Evolutionary conservation across 1,284 basidiomycete species (phyloP).

Genomic region (Singerocomus rubriflavus): DNA sequence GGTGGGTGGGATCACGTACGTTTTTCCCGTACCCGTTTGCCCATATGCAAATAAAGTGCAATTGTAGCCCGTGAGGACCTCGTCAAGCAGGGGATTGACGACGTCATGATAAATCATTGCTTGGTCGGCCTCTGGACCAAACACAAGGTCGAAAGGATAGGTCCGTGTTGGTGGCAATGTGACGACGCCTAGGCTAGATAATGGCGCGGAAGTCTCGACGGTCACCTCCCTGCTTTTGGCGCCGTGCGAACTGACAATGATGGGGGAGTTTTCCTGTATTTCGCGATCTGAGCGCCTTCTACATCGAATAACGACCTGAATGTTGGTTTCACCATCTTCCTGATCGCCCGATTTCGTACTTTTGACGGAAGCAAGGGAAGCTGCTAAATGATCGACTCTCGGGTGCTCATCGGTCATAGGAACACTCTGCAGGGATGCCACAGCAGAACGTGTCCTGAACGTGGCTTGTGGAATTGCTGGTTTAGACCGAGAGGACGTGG

Average conservation of each 20-base stretch:
- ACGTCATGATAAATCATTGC: slow-evolving; percentile 93
- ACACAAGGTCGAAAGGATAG: slow-evolving; percentile 91
- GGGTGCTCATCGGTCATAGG: slow-evolving; percentile 18
- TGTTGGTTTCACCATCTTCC: slow-evolving; percentile 66
- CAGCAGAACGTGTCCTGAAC: slow-evolving; percentile 20
- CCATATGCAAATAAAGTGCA: slow-evolving; percentile 99
- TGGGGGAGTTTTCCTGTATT: slow-evolving; percentile 75
- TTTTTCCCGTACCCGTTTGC: slow-evolving; percentile 98
- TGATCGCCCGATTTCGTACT: slow-evolving; percentile 20
- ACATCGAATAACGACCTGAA: slow-evolving; percentile 90
- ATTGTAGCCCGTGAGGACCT: slow-evolving; percentile 95
- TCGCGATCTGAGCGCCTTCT: slow-evolving; percentile 81
- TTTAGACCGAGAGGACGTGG: slow-evolving; percentile 19
- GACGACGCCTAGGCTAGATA: slow-evolving; percentile 63
- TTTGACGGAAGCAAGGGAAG: slow-evolving; percentile 23
- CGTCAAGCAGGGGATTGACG: slow-evolving; percentile 88
- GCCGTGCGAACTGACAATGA: slow-evolving; percentile 75
- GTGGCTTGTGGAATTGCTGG: slow-evolving; percentile 1
- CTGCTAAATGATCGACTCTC: slow-evolving; percentile 19
- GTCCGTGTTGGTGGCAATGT: slow-evolving; percentile 71
- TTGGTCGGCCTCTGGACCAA: slow-evolving; percentile 97
- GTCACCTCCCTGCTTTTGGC: slow-evolving; percentile 73
- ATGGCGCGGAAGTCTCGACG: slow-evolving; percentile 70
- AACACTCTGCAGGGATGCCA: slow-evolving; percentile 15
- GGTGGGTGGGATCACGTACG: slow-evolving; percentile 56